phyloP scores from a whole-genome alignment of 2,329 filamentous ascomycete genomes.

The Thielaviopsis ethacetica region DNA sequence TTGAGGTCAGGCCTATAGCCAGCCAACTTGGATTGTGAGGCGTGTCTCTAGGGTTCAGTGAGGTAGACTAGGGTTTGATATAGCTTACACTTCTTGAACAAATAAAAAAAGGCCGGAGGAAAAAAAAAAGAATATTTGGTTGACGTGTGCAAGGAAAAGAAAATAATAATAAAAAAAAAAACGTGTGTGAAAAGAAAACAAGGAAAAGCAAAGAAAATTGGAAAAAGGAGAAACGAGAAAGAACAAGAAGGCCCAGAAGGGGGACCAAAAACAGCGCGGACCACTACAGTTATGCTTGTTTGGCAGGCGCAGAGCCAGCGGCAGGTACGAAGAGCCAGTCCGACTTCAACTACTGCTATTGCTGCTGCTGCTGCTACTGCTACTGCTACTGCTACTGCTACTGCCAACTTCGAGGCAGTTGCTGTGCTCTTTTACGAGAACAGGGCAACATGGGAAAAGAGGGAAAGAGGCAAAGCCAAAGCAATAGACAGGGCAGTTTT shows the following conservation, averaged over 20 bases:
- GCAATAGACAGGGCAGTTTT: neutral
- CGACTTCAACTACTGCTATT: no score
- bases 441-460: no score
- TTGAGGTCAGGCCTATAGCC: neutral
- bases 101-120: neutral
- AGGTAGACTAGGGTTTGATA: no score
- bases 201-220: neutral
- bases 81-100: no score
- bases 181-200: neutral
- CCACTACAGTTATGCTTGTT: neutral
- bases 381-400: no score
- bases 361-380: no score
- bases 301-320: neutral
- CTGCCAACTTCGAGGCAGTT: no score
- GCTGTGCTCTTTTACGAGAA: no score
- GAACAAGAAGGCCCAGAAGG: neutral
- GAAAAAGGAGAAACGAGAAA: neutral
- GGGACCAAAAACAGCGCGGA: slow-evolving; percentile 3
- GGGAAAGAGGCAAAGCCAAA: neutral
- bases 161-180: neutral
- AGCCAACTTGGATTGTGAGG: neutral
- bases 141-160: neutral
- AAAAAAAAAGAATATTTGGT: neutral
- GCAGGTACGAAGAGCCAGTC: neutral
- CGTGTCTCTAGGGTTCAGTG: no score